Conservation (phyloP, 306 rosid genomes). For the Acacia melanoxylon region DNA sequence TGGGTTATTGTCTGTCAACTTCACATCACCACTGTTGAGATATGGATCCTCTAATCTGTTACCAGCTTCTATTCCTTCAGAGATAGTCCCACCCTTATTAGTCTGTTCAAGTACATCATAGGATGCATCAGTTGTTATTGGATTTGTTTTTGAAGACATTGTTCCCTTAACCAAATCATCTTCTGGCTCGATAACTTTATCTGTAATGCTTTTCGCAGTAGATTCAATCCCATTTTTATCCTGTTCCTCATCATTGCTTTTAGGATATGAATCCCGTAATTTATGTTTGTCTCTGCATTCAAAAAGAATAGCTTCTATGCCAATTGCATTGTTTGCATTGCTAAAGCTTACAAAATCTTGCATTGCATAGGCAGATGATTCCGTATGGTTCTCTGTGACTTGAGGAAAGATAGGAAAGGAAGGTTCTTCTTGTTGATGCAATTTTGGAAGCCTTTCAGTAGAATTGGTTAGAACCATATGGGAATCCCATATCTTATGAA, state of each 20-base stretch:
- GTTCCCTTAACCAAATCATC: slow-evolving; percentile 18
- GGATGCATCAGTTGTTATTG: slow-evolving; percentile 24
- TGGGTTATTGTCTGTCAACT: slow-evolving; percentile 7
- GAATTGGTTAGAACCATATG: slow-evolving; percentile 19
- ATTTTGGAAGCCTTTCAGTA: slow-evolving; percentile 13
- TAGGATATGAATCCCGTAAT: slow-evolving; percentile 10
- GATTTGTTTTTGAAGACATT: slow-evolving; percentile 13
- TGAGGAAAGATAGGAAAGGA: slow-evolving; percentile 24
- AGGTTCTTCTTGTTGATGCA: slow-evolving; percentile 37
- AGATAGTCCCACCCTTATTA: not conserved
- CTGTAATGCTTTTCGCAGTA: slow-evolving; percentile 12
- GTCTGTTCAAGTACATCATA: not conserved
- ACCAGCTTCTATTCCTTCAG: slow-evolving; percentile 25
- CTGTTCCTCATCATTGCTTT: slow-evolving; percentile 1
- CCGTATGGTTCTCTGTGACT: not conserved
- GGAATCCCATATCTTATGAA: slow-evolving; percentile 1
- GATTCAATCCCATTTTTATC: slow-evolving; percentile 15
- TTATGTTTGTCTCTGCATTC: slow-evolving; percentile 11
- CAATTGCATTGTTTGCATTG: slow-evolving; percentile 1
- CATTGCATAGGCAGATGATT: slow-evolving; percentile 3
- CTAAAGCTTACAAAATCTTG: slow-evolving; percentile 11
- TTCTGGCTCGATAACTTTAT: slow-evolving; percentile 21
- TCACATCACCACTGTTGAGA: not conserved
- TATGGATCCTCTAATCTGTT: slow-evolving; percentile 19
- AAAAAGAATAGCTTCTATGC: not conserved